phyloP scores from a whole-genome alignment of 2,329 filamentous ascomycete species.

The Fusarium mundagurra region DNA sequence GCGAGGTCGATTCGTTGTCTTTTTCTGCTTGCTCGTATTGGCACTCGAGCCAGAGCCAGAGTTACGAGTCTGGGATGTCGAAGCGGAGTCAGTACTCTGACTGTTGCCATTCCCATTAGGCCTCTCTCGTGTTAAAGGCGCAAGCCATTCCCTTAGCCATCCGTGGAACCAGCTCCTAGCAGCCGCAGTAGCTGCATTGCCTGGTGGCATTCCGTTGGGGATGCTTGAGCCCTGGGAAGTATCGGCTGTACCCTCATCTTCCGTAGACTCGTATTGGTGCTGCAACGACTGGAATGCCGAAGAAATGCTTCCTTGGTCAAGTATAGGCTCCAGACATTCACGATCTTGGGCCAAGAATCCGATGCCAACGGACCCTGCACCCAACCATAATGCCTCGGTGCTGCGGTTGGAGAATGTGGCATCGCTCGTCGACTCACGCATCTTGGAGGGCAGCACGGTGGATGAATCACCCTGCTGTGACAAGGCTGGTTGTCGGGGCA shows the following conservation, averaged over 20 bases:
- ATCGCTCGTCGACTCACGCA: accelerated
- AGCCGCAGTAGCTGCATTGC: too few species aligned
- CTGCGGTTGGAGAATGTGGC: not conserved
- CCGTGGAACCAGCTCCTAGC: too few species aligned
- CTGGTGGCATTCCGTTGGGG: too few species aligned
- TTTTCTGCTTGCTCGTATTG: too few species aligned
- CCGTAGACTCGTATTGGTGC: accelerated
- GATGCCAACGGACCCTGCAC: accelerated
- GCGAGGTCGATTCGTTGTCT: too few species aligned
- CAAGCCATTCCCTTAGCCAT: too few species aligned
- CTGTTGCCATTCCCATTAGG: too few species aligned
- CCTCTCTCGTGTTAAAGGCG: too few species aligned
- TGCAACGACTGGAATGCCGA: not conserved
- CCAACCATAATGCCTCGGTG: too few species aligned
- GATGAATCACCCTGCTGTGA: accelerated
- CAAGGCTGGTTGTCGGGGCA: accelerated
- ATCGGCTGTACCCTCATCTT: accelerated
- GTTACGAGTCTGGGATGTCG: too few species aligned
- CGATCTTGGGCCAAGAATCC: not conserved
- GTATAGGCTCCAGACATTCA: accelerated
- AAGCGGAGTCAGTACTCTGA: too few species aligned
- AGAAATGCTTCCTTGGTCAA: not conserved
- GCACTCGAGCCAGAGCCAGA: too few species aligned
- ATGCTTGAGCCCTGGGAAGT: not conserved
- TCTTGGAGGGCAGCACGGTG: accelerated